Percentiles rank a stretch among this genome's conserved stretches.
Evolutionary conservation across 148 eudicot genomes (phyloP).

Genomic region (Agrostemma githago): DNA sequence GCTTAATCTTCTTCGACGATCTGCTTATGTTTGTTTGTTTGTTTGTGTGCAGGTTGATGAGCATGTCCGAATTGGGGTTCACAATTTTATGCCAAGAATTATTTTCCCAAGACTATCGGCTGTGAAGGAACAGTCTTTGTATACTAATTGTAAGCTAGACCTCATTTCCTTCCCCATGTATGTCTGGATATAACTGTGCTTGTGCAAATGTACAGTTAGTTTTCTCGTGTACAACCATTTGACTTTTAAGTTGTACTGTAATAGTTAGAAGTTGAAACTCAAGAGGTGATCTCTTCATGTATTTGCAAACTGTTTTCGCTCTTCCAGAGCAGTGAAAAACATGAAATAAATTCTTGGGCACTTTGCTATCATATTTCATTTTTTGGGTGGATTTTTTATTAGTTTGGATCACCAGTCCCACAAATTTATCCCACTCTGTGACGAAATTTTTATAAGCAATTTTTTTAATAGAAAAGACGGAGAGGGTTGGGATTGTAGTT

Average conservation of each 20-base stretch:
- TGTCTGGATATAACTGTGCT: not conserved
- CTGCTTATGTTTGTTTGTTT: not conserved
- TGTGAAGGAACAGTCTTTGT: not conserved
- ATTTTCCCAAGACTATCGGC: not conserved
- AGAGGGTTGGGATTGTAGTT: too few relatives aligned
- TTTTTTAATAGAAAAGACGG: too few relatives aligned
- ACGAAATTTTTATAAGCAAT: too few relatives aligned
- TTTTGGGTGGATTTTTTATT: too few relatives aligned
- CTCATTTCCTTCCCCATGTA: not conserved
- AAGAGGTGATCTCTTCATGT: too few relatives aligned
- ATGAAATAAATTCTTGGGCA: too few relatives aligned
- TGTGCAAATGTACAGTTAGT: not conserved
- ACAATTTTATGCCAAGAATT: not conserved
- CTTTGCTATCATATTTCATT: too few relatives aligned
- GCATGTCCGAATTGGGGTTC: not conserved
- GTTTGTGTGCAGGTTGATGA: not conserved
- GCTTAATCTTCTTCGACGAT: not conserved
- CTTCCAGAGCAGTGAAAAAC: too few relatives aligned
- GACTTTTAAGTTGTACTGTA: not conserved
- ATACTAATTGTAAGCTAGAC: not conserved
- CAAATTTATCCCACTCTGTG: too few relatives aligned
- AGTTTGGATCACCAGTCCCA: too few relatives aligned
- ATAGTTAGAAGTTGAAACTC: too few relatives aligned
- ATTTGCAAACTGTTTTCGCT: too few relatives aligned
- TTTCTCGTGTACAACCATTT: not conserved